Evolutionary conservation across 2,329 filamentous ascomycete genomes (phyloP).

Genomic region (Beauveria rudraprayagi): DNA sequence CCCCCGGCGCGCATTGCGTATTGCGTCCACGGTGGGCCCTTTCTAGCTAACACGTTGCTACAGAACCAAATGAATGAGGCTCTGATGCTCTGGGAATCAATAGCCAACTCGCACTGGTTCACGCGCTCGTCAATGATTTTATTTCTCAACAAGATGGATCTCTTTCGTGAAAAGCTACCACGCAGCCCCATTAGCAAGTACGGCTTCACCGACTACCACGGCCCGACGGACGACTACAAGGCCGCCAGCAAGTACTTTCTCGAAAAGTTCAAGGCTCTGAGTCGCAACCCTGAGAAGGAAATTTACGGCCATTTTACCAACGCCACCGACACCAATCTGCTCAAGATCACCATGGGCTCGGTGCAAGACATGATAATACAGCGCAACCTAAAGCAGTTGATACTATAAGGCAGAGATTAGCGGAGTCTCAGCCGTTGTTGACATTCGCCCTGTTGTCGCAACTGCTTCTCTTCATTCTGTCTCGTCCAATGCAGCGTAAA

Average conservation of each 20-base stretch:
- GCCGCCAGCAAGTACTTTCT: slow-evolving; percentile 74
- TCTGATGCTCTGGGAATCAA: slow-evolving; percentile 78
- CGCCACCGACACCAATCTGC: slow-evolving; percentile 60
- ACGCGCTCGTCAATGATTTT: slow-evolving; percentile 73
- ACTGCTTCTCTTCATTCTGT: not conserved
- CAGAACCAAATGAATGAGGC: slow-evolving; percentile 91
- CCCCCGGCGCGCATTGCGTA: not conserved
- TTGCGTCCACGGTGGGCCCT: not conserved
- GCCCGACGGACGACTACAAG: slow-evolving; percentile 62
- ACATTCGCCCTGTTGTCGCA: not conserved
- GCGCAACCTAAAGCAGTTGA: slow-evolving; percentile 71
- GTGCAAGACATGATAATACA: slow-evolving; percentile 86
- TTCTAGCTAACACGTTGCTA: slow-evolving; percentile 13
- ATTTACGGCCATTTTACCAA: slow-evolving; percentile 57
- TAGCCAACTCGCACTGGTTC: slow-evolving; percentile 83
- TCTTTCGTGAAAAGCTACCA: slow-evolving; percentile 70
- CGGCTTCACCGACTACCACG: slow-evolving; percentile 71
- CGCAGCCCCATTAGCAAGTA: slow-evolving; percentile 64
- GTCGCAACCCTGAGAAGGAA: slow-evolving; percentile 57
- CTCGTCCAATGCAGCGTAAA: not conserved
- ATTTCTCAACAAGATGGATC: slow-evolving; percentile 82
- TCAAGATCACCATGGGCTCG: slow-evolving; percentile 80
- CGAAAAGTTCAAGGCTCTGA: slow-evolving; percentile 71
- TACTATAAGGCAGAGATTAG: slow-evolving; percentile 41
- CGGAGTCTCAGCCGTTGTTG: not conserved